These are phyloP conservation scores for Carex scoparia DNA, from an alignment of 176 grass and related monocot species.

Conservation along the genomic window DNA sequence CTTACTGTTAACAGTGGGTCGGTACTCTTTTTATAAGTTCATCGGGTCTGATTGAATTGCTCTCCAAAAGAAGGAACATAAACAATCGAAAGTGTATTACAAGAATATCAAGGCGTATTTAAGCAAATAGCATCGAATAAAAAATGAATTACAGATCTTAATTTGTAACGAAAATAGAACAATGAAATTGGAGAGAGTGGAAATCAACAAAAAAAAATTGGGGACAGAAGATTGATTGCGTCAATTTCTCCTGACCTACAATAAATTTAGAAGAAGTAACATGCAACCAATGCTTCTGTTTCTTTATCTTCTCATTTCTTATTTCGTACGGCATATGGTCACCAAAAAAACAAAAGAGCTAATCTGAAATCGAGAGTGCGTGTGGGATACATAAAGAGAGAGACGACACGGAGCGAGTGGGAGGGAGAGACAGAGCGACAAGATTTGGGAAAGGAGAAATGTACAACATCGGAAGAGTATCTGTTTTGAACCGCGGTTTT, in stretches of 20 bases:
- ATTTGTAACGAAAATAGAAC: background rate
- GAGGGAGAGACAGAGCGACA: no score
- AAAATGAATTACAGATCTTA: background rate
- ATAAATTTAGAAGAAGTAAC: no score
- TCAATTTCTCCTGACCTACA: no score
- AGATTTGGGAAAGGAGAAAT: no score
- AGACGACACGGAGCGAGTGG: no score
- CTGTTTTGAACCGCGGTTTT: no score
- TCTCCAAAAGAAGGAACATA: background rate
- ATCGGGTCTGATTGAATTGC: background rate
- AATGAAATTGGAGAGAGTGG: background rate
- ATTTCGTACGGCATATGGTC: background rate
- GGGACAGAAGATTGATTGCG: no score
- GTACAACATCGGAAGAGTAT: no score
- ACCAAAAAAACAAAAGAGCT: background rate
- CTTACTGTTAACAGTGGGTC: background rate
- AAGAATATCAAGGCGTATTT: background rate
- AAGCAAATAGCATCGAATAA: background rate
- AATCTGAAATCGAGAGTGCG: no score
- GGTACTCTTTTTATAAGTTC: background rate
- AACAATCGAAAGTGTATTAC: background rate
- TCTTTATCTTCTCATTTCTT: background rate
- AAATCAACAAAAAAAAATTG: no score
- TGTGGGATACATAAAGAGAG: no score
- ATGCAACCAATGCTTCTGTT: background rate